Percentiles rank a stretch among this genome's conserved stretches.
These are phyloP conservation scores for Populus nigra DNA, from an alignment of 345 rosid species.

Conservation along the genomic window DNA sequence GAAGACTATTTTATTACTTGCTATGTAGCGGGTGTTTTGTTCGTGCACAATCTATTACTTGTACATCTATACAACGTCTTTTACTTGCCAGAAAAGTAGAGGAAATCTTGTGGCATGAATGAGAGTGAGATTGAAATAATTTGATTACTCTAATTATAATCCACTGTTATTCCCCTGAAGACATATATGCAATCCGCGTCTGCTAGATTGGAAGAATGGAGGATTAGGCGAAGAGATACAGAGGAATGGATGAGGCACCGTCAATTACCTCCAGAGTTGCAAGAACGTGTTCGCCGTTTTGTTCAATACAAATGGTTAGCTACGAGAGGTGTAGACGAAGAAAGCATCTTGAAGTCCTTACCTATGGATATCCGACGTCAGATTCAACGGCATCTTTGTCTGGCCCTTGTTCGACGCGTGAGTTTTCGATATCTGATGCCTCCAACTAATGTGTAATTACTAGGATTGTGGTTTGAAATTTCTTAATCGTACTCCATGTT, in stretches of 20 bases:
- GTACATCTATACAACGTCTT: too few species aligned
- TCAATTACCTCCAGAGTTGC: conserved; percentile 71
- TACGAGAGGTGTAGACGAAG: conserved; percentile 91
- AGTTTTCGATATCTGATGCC: conserved; percentile 13
- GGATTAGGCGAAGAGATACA: conserved; percentile 80
- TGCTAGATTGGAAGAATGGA: conserved; percentile 84
- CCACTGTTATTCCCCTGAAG: conserved; percentile 37
- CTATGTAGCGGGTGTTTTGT: too few species aligned
- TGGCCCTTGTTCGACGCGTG: conserved; percentile 88
- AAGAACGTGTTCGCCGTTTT: conserved; percentile 71
- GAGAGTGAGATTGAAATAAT: neutral
- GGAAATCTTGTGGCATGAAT: neutral
- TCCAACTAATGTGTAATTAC: too few species aligned
- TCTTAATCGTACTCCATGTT: too few species aligned
- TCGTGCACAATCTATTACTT: too few species aligned
- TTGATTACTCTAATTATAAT: neutral
- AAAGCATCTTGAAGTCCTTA: conserved; percentile 61
- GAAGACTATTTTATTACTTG: too few species aligned
- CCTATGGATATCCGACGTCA: conserved; percentile 88
- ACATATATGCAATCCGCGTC: conserved; percentile 82
- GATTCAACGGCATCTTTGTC: conserved; percentile 87
- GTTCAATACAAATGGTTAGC: conserved; percentile 93
- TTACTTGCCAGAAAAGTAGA: too few species aligned
- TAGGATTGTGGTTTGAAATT: too few species aligned
- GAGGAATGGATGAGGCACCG: conserved; percentile 99